Percentiles rank a stretch among this genome's conserved stretches.
Conservation (phyloP, 352 stramenopile genomes). For the Phytophthora pluvialis region DNA sequence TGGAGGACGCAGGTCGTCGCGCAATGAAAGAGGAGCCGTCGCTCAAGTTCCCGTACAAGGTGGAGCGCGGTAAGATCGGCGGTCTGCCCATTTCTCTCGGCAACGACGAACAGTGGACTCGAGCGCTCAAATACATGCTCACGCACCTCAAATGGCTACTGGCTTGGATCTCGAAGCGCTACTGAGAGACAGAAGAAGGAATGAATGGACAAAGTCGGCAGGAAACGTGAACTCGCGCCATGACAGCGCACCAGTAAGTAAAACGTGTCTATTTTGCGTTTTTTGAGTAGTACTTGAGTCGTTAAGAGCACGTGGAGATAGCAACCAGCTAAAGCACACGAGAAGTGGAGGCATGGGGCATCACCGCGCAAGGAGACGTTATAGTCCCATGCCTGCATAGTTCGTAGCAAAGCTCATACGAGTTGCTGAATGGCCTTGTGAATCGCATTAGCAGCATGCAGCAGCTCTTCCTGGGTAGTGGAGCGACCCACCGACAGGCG, state of each 20-base stretch:
- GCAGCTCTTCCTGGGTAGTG: conserved; percentile 90
- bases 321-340: conserved; percentile 3
- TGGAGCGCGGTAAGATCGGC: conserved; percentile 91
- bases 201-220: conserved; percentile 35
- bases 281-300: conserved; percentile 18
- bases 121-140: conserved; percentile 92
- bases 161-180: conserved; percentile 92
- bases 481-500: conserved; percentile 93
- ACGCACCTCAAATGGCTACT: conserved; percentile 94
- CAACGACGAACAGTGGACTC: conserved; percentile 93
- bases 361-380: conserved; percentile 15
- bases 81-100: conserved; percentile 87
- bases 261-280: conserved; percentile 34
- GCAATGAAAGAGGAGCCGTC: conserved; percentile 90
- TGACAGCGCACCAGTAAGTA: conserved; percentile 28
- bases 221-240: conserved; percentile 19
- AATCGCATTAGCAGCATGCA: conserved; percentile 87
- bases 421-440: conserved; percentile 54
- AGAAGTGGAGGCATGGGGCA: not conserved
- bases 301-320: conserved; percentile 10
- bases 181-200: conserved; percentile 36
- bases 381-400: conserved; percentile 16
- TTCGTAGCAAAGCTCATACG: conserved; percentile 15
- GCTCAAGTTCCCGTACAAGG: conserved; percentile 92
- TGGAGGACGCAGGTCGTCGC: conserved; percentile 85